These are phyloP conservation scores for Boletellus sp. DNA, from an alignment of 768 basidiomycete species.

Conservation along the genomic window DNA sequence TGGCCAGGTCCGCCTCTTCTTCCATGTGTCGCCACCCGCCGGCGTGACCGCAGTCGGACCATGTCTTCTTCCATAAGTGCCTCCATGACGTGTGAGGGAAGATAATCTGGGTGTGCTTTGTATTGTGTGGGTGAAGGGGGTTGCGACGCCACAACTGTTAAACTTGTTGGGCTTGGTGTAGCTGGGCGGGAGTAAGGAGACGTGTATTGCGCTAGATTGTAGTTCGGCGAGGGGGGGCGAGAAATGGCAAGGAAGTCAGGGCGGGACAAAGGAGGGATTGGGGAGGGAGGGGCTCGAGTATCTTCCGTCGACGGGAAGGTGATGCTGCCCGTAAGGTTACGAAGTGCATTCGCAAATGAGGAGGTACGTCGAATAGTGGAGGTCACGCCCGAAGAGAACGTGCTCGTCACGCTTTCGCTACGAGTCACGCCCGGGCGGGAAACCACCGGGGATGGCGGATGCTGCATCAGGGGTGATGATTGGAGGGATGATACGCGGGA, in stretches of 20 bases:
- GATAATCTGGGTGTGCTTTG: constrained; percentile 48
- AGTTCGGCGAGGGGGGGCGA: constrained; percentile 73
- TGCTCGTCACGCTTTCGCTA: constrained; percentile 59
- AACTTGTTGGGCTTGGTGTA: constrained; percentile 34
- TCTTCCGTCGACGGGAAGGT: constrained; percentile 68
- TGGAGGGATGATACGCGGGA: constrained; percentile 48
- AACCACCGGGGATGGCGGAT: constrained; percentile 44
- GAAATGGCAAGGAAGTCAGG: constrained; percentile 42
- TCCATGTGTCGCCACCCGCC: constrained; percentile 40
- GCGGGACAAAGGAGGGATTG: constrained; percentile 21
- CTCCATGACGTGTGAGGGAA: constrained; percentile 79
- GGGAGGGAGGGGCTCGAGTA: constrained; percentile 37
- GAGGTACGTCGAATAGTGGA: constrained; percentile 75
- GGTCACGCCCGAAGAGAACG: constrained; percentile 57
- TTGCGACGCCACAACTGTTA: constrained; percentile 23
- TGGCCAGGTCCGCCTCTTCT: constrained; percentile 40
- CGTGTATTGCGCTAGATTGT: constrained; percentile 71
- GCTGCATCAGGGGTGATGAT: constrained; percentile 43
- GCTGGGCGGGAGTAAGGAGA: constrained; percentile 68
- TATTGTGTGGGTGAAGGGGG: constrained; percentile 33
- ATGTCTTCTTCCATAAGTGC: constrained; percentile 92
- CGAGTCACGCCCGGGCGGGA: constrained; percentile 50
- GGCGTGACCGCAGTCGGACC: constrained; percentile 77
- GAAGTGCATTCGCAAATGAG: constrained; percentile 75
- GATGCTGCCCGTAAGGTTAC: constrained; percentile 65